Conservation (phyloP, 2,329 filamentous ascomycete genomes). For the Xylaria arbuscula region DNA sequence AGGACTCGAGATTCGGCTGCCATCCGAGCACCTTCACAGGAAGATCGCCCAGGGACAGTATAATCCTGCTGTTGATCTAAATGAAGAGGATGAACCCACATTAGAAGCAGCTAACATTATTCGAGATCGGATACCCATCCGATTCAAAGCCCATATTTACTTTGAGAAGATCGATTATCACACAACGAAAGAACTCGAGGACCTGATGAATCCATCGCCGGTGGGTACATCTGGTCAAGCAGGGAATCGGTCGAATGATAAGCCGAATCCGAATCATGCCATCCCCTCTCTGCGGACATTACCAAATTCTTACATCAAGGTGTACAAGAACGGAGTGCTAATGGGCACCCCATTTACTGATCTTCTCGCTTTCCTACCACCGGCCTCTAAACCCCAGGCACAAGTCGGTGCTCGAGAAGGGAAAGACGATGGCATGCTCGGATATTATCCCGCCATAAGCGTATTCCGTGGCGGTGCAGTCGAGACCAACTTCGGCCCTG, state of each 20-base stretch:
- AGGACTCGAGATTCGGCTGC: slow-evolving; percentile 87
- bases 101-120: slow-evolving; percentile 82
- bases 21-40: slow-evolving; percentile 84
- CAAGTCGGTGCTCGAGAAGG: slow-evolving; percentile 84
- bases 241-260: slow-evolving; percentile 57
- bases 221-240: slow-evolving; percentile 54
- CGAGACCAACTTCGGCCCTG: slow-evolving; percentile 92
- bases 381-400: slow-evolving; percentile 79
- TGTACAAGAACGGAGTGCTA: slow-evolving; percentile 91
- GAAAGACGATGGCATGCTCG: slow-evolving; percentile 92
- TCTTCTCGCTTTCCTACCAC: slow-evolving; percentile 89
- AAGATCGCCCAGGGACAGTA: slow-evolving; percentile 90
- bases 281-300: slow-evolving; percentile 83
- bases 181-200: slow-evolving; percentile 86
- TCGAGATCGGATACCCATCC: slow-evolving; percentile 92
- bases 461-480: slow-evolving; percentile 91
- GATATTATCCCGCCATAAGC: slow-evolving; percentile 94
- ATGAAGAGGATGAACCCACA: slow-evolving; percentile 66
- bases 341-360: slow-evolving; percentile 91
- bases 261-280: slow-evolving; percentile 78
- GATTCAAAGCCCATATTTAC: slow-evolving; percentile 92
- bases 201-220: slow-evolving; percentile 78
- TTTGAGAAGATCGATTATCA: slow-evolving; percentile 95
- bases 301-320: slow-evolving; percentile 84
- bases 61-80: slow-evolving; percentile 82